Evolutionary conservation across 192 early-diverging fungal species (phyloP).

Genomic region (Glomus cerebriforme): DNA sequence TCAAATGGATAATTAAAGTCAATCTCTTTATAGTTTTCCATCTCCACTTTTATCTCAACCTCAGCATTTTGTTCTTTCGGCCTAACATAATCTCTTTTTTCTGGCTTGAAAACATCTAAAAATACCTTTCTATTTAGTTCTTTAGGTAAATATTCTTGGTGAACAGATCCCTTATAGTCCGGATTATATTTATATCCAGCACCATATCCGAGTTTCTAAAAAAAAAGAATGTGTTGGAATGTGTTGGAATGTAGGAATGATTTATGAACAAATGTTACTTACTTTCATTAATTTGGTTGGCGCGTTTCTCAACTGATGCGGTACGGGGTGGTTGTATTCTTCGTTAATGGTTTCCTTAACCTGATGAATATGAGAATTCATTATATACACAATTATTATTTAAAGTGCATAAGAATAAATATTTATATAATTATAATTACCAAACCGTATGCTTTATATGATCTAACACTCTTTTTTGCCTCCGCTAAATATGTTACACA

Average conservation of each 20-base stretch:
- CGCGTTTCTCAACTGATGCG: conserved; percentile 82
- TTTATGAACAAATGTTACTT: background rate
- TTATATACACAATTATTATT: background rate
- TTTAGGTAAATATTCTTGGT: conserved; percentile 80
- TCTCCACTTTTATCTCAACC: background rate
- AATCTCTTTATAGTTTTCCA: background rate
- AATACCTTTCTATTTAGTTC: conserved; percentile 63
- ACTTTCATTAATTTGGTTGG: conserved; percentile 78
- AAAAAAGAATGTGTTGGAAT: background rate
- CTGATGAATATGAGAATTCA: background rate
- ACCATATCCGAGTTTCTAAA: conserved; percentile 70
- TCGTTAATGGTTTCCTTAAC: conserved; percentile 63
- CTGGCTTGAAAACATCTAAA: conserved; percentile 46
- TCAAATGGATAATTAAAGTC: background rate
- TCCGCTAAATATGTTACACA: conserved; percentile 76
- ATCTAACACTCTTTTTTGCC: conserved; percentile 80
- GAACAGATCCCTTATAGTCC: conserved; percentile 60
- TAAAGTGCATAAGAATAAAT: background rate
- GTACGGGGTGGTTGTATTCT: conserved; percentile 76
- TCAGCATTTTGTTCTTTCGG: too few relatives aligned
- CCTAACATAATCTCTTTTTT: conserved; percentile 17
- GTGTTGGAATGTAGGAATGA: too few relatives aligned
- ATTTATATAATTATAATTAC: conserved; percentile 31
- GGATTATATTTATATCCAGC: conserved; percentile 87
- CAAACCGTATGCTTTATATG: conserved; percentile 73